Evolutionary conservation across 768 basidiomycete species (phyloP).

Genomic region (Saitozyma podzolica): DNA sequence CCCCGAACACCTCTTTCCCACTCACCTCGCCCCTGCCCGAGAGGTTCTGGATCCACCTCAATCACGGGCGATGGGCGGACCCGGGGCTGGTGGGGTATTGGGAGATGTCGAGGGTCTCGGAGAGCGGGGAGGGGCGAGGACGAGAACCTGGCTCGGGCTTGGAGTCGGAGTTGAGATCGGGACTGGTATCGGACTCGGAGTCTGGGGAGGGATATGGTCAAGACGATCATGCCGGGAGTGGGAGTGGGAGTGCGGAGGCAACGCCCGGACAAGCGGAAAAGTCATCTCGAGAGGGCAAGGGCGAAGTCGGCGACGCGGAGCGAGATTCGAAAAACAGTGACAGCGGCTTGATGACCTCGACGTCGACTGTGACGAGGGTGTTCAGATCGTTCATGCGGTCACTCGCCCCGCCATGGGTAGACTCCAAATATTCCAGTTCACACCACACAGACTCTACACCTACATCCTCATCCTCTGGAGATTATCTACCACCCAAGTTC

Average conservation of each 20-base stretch:
- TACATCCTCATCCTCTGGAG: neutral
- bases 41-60: slow-evolving; percentile 27
- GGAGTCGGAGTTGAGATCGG: neutral
- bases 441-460: neutral
- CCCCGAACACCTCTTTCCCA: slow-evolving; percentile 8
- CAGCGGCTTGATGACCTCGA: no score
- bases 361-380: no score
- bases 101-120: slow-evolving; percentile 8
- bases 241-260: no score
- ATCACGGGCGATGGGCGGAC: slow-evolving; percentile 23
- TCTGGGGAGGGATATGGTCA: neutral
- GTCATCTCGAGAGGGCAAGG: no score
- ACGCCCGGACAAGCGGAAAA: no score
- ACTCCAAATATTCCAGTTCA: neutral
- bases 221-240: neutral
- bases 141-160: neutral
- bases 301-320: no score
- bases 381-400: no score
- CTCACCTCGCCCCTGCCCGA: slow-evolving; percentile 16
- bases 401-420: neutral
- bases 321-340: no score
- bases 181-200: neutral
- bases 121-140: neutral
- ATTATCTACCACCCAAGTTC: neutral
- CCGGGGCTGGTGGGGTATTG: slow-evolving; percentile 27